Evolutionary conservation across 2,329 filamentous ascomycete species (phyloP).

Genomic region (Calonectria honghensis): DNA sequence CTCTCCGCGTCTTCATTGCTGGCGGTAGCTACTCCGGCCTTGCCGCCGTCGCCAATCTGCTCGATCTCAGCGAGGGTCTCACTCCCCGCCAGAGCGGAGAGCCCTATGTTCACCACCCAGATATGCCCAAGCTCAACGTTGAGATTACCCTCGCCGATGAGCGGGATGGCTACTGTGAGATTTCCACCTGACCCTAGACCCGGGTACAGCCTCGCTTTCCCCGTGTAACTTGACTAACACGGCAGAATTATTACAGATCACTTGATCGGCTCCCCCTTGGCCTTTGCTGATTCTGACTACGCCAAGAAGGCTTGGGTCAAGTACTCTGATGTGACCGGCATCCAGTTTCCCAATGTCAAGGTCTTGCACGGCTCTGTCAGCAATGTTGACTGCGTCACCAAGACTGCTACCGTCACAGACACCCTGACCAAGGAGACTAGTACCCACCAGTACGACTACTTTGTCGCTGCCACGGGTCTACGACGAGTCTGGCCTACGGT

Average conservation of each 20-base stretch:
- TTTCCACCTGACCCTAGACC: neutral
- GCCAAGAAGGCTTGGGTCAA: constrained; percentile 82
- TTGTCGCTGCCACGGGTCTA: constrained; percentile 83
- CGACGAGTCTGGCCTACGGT: constrained; percentile 83
- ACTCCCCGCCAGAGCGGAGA: constrained; percentile 66
- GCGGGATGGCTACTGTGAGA: constrained; percentile 87
- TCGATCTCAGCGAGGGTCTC: constrained; percentile 78
- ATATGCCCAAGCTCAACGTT: constrained; percentile 71
- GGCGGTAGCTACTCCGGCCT: constrained; percentile 85
- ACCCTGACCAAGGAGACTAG: constrained; percentile 64
- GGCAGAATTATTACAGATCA: constrained; percentile 73
- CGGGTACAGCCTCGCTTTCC: neutral
- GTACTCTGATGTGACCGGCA: constrained; percentile 79
- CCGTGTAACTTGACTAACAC: constrained; percentile 41
- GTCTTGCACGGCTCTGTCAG: constrained; percentile 80
- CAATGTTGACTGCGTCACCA: constrained; percentile 74
- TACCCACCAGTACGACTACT: constrained; percentile 80
- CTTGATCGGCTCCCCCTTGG: constrained; percentile 84
- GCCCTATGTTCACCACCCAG: constrained; percentile 63
- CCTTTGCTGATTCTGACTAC: constrained; percentile 78
- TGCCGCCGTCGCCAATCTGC: constrained; percentile 78
- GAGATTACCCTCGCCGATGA: constrained; percentile 86
- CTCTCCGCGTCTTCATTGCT: constrained; percentile 77
- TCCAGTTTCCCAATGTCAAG: constrained; percentile 77
- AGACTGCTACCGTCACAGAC: constrained; percentile 75